Base-by-base conservation (phyloP, 345 rosid genomes). In the Pistacia vera region DNA sequence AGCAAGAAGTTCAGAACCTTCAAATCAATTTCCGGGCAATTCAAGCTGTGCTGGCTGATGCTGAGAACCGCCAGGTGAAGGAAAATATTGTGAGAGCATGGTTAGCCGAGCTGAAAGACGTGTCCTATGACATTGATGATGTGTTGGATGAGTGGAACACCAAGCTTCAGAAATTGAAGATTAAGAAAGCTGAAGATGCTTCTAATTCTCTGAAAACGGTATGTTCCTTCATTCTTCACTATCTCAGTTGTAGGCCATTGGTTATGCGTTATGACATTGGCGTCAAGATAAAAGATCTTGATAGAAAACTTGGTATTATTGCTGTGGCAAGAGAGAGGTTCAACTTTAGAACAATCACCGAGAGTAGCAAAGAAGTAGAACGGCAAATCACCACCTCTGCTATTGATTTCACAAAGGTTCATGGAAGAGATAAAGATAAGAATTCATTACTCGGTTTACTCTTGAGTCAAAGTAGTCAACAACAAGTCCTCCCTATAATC, bases 91-190 rank as follows among this genome's bases (percentile, higher is more conserved):
- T 72, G 0, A 38, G 63, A 70, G 33, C 4, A 4, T 70, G 73
- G 73, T 36, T 70, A 36, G 58, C 16, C 5, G 4, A 72, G 67
- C 67, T 48, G 22, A 25, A 28, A 46, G 58, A 44, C 11, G 12
- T 8, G 8, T 60, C 28, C 18, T 60, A 60, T 28, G 58, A 60
- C 18, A 10, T 72, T 0, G 28, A 72, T 0, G 75, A 17, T 1
- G 28, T 72, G 46, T 11, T 72, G 30, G 75, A 59, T 48, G 28
- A 60, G 44, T 60, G 75, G 75, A 70, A 55, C 62, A 70, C 73
- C 4, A 44, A 10, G 0, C 5, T 70, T 35, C 30, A 4, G 63
- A 70, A 55, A 35, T 11, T 54, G 1, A 28, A 11, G 0, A 18
- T 33, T 12, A 11, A 4, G 61, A 38, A 55, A 35, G n/a, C 1